Conservation (phyloP, 352 stramenopile species). For the Phytophthora meadii region DNA sequence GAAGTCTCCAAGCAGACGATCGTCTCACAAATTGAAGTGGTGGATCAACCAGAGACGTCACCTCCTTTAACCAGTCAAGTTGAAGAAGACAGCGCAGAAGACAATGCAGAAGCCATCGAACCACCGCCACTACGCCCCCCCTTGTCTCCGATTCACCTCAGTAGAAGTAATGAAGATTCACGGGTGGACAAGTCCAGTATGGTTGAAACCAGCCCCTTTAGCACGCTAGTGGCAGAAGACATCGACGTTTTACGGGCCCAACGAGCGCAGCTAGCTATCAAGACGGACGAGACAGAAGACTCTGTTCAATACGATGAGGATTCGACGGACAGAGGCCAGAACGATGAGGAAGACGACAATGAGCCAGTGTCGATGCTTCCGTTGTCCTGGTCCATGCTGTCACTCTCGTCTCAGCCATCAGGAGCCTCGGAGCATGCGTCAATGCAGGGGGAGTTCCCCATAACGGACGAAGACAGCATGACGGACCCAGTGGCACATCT, state of each 20-base stretch:
- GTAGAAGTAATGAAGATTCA: constrained; percentile 9
- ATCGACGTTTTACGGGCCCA: constrained; percentile 30
- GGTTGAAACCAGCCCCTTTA: constrained; percentile 29
- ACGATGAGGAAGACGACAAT: constrained; percentile 32
- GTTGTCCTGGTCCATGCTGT: constrained; percentile 70
- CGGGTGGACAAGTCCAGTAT: neutral
- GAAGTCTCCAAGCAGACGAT: constrained; percentile 36
- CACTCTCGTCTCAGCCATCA: constrained; percentile 54
- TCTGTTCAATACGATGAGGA: constrained; percentile 15
- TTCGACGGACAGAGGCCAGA: constrained; percentile 7
- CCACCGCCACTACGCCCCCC: neutral
- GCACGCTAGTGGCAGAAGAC: constrained; percentile 32
- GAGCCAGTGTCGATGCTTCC: constrained; percentile 51
- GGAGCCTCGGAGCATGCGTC: constrained; percentile 35
- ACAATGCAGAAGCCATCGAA: constrained; percentile 4
- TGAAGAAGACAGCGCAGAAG: neutral
- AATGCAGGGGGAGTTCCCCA: constrained; percentile 32
- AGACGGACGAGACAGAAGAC: constrained; percentile 5
- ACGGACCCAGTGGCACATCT: constrained; percentile 24
- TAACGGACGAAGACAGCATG: constrained; percentile 25
- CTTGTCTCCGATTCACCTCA: constrained; percentile 13
- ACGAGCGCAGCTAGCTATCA: constrained; percentile 24
- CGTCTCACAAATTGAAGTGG: neutral
- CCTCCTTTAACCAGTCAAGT: neutral
- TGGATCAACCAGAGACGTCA: neutral